Evolutionary conservation across 352 stramenopile genomes (phyloP).

Genomic region (Phytophthora chlamydospora): DNA sequence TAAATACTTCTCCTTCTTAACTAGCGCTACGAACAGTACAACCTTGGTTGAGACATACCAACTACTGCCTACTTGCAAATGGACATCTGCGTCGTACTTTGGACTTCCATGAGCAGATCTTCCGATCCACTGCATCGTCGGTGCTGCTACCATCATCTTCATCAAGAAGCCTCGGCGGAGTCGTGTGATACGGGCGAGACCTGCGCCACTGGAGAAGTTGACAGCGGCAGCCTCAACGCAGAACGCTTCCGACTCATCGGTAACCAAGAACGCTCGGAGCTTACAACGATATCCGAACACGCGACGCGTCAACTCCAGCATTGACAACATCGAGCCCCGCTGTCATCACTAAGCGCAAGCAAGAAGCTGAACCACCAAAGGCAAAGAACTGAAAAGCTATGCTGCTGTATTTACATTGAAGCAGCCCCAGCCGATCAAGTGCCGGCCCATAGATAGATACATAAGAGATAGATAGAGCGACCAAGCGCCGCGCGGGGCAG

Average conservation of each 20-base stretch:
- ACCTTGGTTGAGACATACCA: neutral
- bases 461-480: constrained; percentile 44
- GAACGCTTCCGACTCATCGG: constrained; percentile 12
- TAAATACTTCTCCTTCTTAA: constrained; percentile 43
- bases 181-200: constrained; percentile 9
- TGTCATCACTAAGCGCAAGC: constrained; percentile 1
- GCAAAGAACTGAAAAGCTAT: constrained; percentile 18
- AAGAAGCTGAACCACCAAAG: neutral
- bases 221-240: constrained; percentile 10
- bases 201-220: constrained; percentile 4
- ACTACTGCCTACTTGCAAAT: neutral
- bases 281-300: neutral
- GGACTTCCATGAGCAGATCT: constrained; percentile 28
- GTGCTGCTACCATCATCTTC: neutral
- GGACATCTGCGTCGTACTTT: constrained; percentile 22
- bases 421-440: constrained; percentile 34
- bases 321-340: constrained; percentile 7
- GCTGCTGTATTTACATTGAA: constrained; percentile 47
- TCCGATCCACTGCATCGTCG: constrained; percentile 16
- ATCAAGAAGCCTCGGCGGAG: constrained; percentile 11
- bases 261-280: too few relatives aligned
- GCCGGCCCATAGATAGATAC: constrained; percentile 45
- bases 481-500: constrained; percentile 12
- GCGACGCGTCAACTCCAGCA: constrained; percentile 5
- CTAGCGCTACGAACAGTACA: constrained; percentile 22